These are phyloP conservation scores for Manihot esculenta DNA, from an alignment of 441 rosid genomes.

Conservation along the genomic window DNA sequence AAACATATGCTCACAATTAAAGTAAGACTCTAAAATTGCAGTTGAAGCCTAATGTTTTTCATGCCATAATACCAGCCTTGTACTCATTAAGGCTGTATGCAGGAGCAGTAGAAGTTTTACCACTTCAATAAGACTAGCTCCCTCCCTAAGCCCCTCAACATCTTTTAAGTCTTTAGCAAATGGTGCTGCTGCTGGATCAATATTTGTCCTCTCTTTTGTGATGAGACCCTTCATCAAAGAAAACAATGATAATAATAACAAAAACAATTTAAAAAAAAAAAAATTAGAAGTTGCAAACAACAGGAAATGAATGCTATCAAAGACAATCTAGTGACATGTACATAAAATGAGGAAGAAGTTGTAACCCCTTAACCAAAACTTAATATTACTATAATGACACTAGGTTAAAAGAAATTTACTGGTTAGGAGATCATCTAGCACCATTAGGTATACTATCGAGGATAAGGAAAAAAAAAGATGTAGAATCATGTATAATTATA, in stretches of 20 bases:
- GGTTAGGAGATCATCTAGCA: neutral
- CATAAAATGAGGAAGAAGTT: neutral
- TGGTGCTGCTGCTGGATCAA: slow-evolving; percentile 82
- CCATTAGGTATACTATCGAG: neutral
- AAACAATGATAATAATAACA: neutral
- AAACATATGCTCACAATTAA: neutral
- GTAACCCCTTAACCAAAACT: neutral
- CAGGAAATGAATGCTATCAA: neutral
- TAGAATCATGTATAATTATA: neutral
- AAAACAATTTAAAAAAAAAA: neutral
- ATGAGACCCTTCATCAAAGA: slow-evolving; percentile 70
- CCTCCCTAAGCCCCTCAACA: slow-evolving; percentile 68
- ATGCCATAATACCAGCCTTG: slow-evolving; percentile 16
- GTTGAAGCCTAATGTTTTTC: slow-evolving; percentile 1
- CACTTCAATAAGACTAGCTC: slow-evolving; percentile 87
- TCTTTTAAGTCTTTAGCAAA: slow-evolving; percentile 79
- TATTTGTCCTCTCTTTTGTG: slow-evolving; percentile 77
- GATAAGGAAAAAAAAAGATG: too few relatives aligned
- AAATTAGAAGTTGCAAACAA: neutral
- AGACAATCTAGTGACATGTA: slow-evolving; percentile 4
- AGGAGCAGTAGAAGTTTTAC: slow-evolving; percentile 43
- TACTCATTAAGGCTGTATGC: slow-evolving; percentile 16
- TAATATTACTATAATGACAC: neutral
- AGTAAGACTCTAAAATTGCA: neutral
- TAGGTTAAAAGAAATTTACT: neutral